Base-by-base conservation (phyloP, 2,329 filamentous ascomycete species). In the Huntiella omanensis region DNA sequence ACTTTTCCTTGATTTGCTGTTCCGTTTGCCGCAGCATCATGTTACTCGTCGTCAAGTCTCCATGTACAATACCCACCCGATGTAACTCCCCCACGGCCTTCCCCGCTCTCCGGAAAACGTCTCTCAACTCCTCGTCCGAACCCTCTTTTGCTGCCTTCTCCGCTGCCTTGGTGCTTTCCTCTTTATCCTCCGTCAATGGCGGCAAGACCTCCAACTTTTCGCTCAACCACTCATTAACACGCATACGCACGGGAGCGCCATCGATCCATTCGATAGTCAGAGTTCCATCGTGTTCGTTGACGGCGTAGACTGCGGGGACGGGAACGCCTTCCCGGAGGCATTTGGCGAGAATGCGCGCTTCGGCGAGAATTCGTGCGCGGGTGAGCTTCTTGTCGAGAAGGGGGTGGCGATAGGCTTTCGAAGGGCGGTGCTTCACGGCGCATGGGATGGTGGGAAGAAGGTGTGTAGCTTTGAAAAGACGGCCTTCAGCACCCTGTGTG, bases 41-140 rank as follows among this genome's bases (percentile, higher is more conserved):
- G 63, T 98, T 98, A 64, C 87, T 95, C 52, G 87, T 98, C 50
- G 91, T 98, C 64, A 98, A 63, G 64, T 98, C 91, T 36, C 91
- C 91, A 64, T 98, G 91, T 49, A 94, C 77, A 47, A 96, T 74
- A 12, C 88, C 88, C n/a, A 77, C 70, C 46, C 70, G 72, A 66
- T 98, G 91, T 67, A 98, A 66, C 46, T 61, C 70, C 5, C 82
- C 86, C 12, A 94, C 73, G 2, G 78, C 77, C 4, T 59, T 57
- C 1, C 84, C 87, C 50, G 94, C 76, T 52, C 73, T 68, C 40
- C 68, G 63, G 73, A 94, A 77, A 50, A 94, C 63, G 10, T 58
- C 66, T 40, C 70, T 64, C 12, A 86, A 61, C 33, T 66, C 66
- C 33, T 58, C 59, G 51, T 75, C 69, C n/a, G 66, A 60, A 50